Evolutionary conservation across 2,329 filamentous ascomycete genomes (phyloP), one percentile per base, ranked within the genome.

Genomic region (Bipolaris gigantea): DNA sequence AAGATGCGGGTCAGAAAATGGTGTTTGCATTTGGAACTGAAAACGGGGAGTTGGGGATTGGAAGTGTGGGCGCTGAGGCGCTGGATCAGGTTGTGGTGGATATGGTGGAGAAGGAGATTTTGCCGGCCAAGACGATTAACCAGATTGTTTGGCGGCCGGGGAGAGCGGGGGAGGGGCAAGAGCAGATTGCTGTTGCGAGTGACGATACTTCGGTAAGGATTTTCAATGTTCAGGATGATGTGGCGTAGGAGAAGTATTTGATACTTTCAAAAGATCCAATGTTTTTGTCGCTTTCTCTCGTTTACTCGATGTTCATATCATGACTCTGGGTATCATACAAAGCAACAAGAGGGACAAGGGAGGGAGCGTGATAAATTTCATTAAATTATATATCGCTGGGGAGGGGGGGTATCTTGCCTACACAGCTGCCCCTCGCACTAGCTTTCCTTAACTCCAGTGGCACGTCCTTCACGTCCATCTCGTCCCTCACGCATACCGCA

Each of bases 191-290:
- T 4, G 71, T 75, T 8, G 74, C 71, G 15, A 77, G 75, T 47
- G 76, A 78, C 46, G 76, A 79, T 62, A 69, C 60, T 4, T 76
- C 73, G 4, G 57, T 78, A 13, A 65, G 76, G 30, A 65, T 79
- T 1, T 73, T 64, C 42, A 63, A 67, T 23, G 34, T 70, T 13
- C n/a, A 15, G 8, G 16, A 7, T 8, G 40, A 5, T 18, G 16
- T n/a, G n/a, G 4, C 40, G 8, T 27, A 2, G 4, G 1, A 27
- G 25, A 27, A 9, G 25, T 10, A 8, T 27, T 27, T 9, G 7
- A 27, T 27, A 27, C 6, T 27, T 27, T 2, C 5, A n/a, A 21
- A 8, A 23, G 19, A 39, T 23, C 7, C 10, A 2, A 36, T 35
- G 11, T 5, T 6, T 7, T 27, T 27, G 4, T 9, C 6, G 25